Evolutionary conservation across 306 rosid genomes (phyloP).

Genomic region (Benincasa hispida): DNA sequence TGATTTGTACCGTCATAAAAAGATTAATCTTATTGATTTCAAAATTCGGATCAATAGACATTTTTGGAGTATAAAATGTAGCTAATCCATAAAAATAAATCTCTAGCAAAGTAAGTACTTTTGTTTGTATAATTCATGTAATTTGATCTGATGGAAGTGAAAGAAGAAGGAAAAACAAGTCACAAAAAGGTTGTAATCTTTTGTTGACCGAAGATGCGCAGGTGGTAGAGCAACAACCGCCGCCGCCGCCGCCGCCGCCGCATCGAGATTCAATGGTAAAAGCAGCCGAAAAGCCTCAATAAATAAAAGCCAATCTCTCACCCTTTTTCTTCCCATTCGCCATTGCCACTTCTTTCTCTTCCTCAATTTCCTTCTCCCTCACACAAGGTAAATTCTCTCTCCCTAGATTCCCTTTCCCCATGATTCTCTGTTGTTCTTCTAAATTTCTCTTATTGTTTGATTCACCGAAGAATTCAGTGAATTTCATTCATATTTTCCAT

Average conservation of each 20-base stretch:
- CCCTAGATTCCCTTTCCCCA: neutral
- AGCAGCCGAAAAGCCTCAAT: neutral
- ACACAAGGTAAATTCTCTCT: neutral
- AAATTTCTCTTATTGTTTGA: neutral
- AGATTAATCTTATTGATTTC: too few species aligned
- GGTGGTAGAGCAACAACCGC: neutral
- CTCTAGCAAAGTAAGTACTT: too few species aligned
- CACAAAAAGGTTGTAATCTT: neutral
- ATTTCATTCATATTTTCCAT: neutral
- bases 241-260: neutral
- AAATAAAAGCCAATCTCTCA: neutral
- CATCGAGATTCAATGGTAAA: neutral
- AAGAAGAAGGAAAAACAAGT: neutral
- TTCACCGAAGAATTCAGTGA: neutral
- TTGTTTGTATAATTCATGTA: too few species aligned
- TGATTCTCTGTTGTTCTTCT: neutral
- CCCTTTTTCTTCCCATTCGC: neutral
- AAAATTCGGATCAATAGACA: too few species aligned
- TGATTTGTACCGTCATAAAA: too few species aligned
- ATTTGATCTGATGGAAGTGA: too few species aligned
- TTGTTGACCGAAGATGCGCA: neutral
- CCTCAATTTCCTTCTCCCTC: neutral
- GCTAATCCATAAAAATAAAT: too few species aligned
- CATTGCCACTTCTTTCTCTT: neutral
- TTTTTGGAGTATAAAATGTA: too few species aligned